phyloP scores from a whole-genome alignment of 495 filamentous ascomycete genomes.

The Margaritispora aquatica region DNA sequence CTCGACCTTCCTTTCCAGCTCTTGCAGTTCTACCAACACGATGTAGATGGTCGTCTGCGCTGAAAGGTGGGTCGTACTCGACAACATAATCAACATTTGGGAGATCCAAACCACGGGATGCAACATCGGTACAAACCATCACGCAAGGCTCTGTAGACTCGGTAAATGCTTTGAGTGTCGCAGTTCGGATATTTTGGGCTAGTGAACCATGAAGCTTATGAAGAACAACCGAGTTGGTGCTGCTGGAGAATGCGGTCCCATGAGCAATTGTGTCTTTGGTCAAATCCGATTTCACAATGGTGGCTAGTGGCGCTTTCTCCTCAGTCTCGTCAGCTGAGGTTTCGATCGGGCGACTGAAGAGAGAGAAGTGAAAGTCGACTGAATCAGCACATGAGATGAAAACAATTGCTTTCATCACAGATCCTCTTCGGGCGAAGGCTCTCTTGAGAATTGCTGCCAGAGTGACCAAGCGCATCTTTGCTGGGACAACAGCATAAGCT shows the following conservation, averaged over 20 bases:
- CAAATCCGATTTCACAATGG: constrained; percentile 17
- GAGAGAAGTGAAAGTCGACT: constrained; percentile 90
- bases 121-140: constrained; percentile 90
- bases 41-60: constrained; percentile 84
- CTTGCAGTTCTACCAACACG: constrained; percentile 92
- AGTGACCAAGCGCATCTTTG: constrained; percentile 85
- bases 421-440: constrained; percentile 77
- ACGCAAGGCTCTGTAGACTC: constrained; percentile 59
- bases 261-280: constrained; percentile 46
- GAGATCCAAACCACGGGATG: constrained; percentile 88
- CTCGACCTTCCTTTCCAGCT: constrained; percentile 82
- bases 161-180: constrained; percentile 75
- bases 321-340: constrained; percentile 11
- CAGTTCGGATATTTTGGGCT: constrained; percentile 74
- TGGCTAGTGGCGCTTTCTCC: constrained; percentile 1
- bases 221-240: constrained; percentile 49
- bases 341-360: constrained; percentile 55
- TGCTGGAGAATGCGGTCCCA: constrained; percentile 42
- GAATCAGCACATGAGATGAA: constrained; percentile 97
- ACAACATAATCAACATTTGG: constrained; percentile 90
- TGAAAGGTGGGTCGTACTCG: constrained; percentile 93
- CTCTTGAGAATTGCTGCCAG: constrained; percentile 76
- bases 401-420: constrained; percentile 89
- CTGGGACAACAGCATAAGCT: constrained; percentile 74
- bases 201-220: constrained; percentile 93